Evolutionary conservation across 164 flowering plant species (phyloP), one percentile per base, ranked within the genome.

Genomic region (Nymphaea thermarum): DNA sequence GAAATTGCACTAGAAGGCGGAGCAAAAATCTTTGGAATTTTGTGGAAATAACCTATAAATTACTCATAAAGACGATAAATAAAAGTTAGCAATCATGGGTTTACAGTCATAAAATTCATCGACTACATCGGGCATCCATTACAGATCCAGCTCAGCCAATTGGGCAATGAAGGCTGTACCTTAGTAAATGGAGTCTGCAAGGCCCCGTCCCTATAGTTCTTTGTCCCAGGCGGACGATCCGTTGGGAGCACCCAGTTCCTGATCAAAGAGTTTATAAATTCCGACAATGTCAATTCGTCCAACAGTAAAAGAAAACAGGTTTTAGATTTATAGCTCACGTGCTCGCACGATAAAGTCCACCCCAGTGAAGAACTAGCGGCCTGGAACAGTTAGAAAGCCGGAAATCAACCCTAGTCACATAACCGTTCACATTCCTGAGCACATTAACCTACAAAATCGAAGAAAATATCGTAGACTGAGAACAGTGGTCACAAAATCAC

Each of bases 321-420:
- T n/a, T 42, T 4, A 65, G 64, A 63, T 66, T 61, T 57, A 36
- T 42, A 55, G 14, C 70, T 71, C 67, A 81, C 84, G 62, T 67
- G 59, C 79, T 79, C 60, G 82, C 84, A 41, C 41, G 74, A 71
- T 74, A 77, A 70, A 76, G 17, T 60, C 72, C 75, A 62, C 82
- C 84, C 84, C 84, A 81, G 11, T 79, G 84, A 67, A 79, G 79
- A 69, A 79, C 53, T 77, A 80, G 76, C 43, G 65, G 62, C 17
- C 77, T 74, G 15, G 76, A 71, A 67, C 78, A 74, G 67, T 81
- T 79, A 41, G 51, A 77, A 16, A 79, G 77, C 43, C 72, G 84
- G 60, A 81, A 66, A 69, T 76, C 82, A 17, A 77, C 63, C 67
- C 73, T 79, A 11, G 68, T 79, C 47, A 69, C 62, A 67, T 72